phyloP scores from a whole-genome alignment of 306 rosid genomes.

The Phaseolus lunatus region DNA sequence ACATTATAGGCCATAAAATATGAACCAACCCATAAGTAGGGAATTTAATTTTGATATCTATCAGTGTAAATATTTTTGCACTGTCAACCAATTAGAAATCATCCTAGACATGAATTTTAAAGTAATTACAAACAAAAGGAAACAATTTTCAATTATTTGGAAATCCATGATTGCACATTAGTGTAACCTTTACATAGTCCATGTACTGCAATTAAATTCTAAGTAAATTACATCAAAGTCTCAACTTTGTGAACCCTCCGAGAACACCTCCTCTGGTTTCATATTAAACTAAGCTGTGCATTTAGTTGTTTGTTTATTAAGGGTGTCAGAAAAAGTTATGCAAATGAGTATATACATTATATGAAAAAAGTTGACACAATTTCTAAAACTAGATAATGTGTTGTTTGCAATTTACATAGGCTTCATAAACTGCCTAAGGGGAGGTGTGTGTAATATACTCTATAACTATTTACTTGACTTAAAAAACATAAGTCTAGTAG shows the following conservation, averaged over 20 bases:
- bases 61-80: too few relatives aligned
- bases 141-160: not conserved
- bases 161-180: not conserved
- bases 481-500: not conserved
- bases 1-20: not conserved
- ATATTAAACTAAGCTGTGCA: not conserved
- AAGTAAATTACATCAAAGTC: conserved; percentile 8
- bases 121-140: not conserved
- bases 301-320: not conserved
- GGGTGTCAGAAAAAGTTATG: conserved; percentile 26
- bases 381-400: not conserved
- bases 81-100: too few relatives aligned
- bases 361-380: not conserved
- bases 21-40: not conserved
- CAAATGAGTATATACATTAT: not conserved
- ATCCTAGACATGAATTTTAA: not conserved
- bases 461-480: conserved; percentile 14
- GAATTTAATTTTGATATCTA: not conserved
- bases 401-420: conserved; percentile 8
- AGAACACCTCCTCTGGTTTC: not conserved
- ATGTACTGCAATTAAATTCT: not conserved
- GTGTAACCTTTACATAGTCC: not conserved
- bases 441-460: not conserved
- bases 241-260: conserved; percentile 18
- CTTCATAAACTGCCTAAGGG: not conserved